Conservation (phyloP, 441 rosid genomes). For the Erodium trifolium region DNA sequence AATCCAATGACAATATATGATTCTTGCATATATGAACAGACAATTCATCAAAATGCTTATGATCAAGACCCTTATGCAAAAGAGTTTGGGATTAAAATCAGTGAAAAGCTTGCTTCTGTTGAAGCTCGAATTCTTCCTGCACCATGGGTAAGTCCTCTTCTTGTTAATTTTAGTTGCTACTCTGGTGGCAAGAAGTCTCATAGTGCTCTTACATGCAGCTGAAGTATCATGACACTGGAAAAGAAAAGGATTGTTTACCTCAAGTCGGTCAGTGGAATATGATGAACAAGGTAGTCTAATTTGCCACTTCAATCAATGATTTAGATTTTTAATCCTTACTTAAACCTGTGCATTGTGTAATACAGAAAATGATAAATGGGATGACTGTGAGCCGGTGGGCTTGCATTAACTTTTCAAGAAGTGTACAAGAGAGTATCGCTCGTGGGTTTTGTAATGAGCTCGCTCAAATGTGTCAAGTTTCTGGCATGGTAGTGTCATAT, state of each 20-base stretch:
- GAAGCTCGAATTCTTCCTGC: conserved; percentile 98
- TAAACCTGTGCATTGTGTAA: conserved; percentile 12
- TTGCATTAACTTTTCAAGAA: conserved; percentile 88
- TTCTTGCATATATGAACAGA: conserved; percentile 31
- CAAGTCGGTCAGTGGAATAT: conserved; percentile 99
- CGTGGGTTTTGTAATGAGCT: conserved; percentile 87
- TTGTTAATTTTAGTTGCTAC: neutral
- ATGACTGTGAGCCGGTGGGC: conserved; percentile 92
- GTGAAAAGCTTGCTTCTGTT: conserved; percentile 79
- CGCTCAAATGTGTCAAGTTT: conserved; percentile 92
- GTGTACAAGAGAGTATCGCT: conserved; percentile 85
- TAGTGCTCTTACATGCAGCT: conserved; percentile 39
- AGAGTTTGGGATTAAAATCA: conserved; percentile 85
- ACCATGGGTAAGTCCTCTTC: conserved; percentile 62
- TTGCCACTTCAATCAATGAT: neutral
- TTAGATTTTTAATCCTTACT: neutral
- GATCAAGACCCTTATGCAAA: conserved; percentile 90
- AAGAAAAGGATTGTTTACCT: conserved; percentile 90
- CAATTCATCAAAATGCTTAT: conserved; percentile 78
- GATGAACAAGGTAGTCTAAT: conserved; percentile 77
- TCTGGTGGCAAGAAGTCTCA: conserved; percentile 15
- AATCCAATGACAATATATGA: neutral
- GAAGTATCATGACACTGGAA: conserved; percentile 93
- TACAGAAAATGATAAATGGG: conserved; percentile 92
- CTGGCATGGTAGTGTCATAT: conserved; percentile 69